Base-by-base conservation (phyloP, 805 yeast species). In the Yarrowia bubula region DNA sequence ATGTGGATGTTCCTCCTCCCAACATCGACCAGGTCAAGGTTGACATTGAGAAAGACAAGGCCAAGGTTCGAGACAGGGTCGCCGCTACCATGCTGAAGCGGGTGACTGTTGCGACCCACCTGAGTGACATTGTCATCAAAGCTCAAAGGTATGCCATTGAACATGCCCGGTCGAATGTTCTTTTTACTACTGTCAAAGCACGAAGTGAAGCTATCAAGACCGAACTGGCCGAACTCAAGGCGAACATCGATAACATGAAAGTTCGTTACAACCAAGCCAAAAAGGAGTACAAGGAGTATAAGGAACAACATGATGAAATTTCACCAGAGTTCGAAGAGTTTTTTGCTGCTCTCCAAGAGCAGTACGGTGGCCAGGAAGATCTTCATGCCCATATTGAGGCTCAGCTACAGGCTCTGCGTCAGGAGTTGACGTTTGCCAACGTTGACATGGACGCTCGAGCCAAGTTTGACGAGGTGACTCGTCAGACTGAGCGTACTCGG, bases 391-490 rank as follows among this genome's bases (percentile, higher is more conserved):
- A 55, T n/a, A 47, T 55, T 10, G 31, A 41, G 7, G 61, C 61
- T 7, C 38, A 41, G 38, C 9, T 55, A 3, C 31, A 31, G 1
- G 31, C 37, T 15, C 37, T 55, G 4, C 15, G 31, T 1, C 46
- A 31, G 31, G 47, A 55, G 15, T 38, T 55, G 13, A 31, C 38
- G 10, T 55, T 15, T 15, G 47, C 46, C 28, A 41, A 28, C 13
- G 61, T 55, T 14, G 61, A 55, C 10, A 39, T 39, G 47, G 47
- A 41, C 11, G 61, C 61, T 6, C 61, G 61, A 55, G 43, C 7
- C 11, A 39, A 39, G 61, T 31, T n/a, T 38, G 47, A 55, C 13
- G 61, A 31, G 38, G 61, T 55, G 47, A 3, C 17, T 15, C 28
- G 31, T 8, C 47, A 55, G 61, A 28, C 28, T 2, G 47, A 55